Evolutionary conservation across 208 protist genomes (phyloP), one percentile per base, ranked within the genome.

Genomic region (Zelonia costaricensis): DNA sequence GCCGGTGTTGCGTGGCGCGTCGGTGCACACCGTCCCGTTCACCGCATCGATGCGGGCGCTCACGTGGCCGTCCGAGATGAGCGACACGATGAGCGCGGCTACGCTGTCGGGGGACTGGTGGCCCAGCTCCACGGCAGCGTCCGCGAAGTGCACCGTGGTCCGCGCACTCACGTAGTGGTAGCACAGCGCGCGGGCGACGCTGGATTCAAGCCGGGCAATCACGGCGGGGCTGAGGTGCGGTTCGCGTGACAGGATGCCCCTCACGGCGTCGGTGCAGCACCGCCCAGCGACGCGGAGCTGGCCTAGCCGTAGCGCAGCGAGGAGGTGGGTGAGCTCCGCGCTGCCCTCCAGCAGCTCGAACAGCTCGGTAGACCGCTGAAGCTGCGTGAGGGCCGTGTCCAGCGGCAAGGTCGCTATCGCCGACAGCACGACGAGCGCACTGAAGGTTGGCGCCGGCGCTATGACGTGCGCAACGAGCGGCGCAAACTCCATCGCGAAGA

Each of bases 351-450:
- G 75, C 22, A 89, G 40, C 22, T 51, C 51, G 4, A 58, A 69
- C 49, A 80, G 45, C 58, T 84, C 71, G 27, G 20, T 67, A 48
- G 20, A 73, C 22, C 12, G 30, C 46, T 33, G 62, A 63, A 61
- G 70, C 35, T 31, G 69, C 59, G 33, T 68, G 61, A 78, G 57
- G 6, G 75, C 76, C 51, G 57, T 61, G 9, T 33, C 40, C 42
- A 81, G 67, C 33, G 83, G 78, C 15, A 78, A 46, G 23, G 76
- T 59, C 13, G 63, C 72, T 31, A 89, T 6, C 13, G 77, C 75
- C 5, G 63, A 74, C 52, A 88, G 68, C 43, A 82, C 15, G 9
- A 82, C 23, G 44, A 88, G 54, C 36, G 74, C 66, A 25, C 42
- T 52, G 43, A 76, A 80, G 30, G 47, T 51, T 5, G 56, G 5